phyloP scores from a whole-genome alignment of 2,329 filamentous ascomycete species.

The Gyromitra esculenta region DNA sequence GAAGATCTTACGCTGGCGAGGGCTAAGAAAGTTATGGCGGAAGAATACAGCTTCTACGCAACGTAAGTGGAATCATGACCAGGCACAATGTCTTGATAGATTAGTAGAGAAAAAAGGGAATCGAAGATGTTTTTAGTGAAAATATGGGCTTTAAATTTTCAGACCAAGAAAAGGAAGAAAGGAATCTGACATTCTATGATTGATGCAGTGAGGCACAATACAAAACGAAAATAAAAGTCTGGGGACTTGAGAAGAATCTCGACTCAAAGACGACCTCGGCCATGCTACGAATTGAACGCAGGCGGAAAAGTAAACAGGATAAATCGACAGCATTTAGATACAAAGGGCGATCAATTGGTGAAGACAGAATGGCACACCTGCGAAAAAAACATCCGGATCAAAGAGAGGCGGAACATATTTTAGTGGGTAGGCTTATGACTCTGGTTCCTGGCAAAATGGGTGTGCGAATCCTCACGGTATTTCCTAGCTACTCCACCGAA shows the following conservation, averaged over 20 bases:
- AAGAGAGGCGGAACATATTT: background rate
- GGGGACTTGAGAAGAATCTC: constrained; percentile 41
- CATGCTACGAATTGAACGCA: constrained; percentile 17
- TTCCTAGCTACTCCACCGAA: constrained; percentile 10
- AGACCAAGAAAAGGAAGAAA: no score
- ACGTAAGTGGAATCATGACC: constrained; percentile 7
- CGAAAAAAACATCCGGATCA: constrained; percentile 15
- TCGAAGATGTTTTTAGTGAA: no score
- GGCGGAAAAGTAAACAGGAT: constrained; percentile 3
- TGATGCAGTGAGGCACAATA: constrained; percentile 33
- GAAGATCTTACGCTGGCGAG: constrained; percentile 8
- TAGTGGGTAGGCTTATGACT: background rate
- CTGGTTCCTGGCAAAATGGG: background rate
- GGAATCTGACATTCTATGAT: background rate
- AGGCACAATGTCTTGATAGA: no score
- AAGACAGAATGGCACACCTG: constrained; percentile 19
- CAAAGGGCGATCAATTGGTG: constrained; percentile 16
- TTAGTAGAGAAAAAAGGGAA: no score
- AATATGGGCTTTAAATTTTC: no score
- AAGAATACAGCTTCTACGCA: constrained; percentile 32
- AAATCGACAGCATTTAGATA: constrained; percentile 40
- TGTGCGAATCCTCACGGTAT: background rate
- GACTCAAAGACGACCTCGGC: constrained; percentile 5
- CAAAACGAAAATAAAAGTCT: constrained; percentile 34
- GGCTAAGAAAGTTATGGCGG: constrained; percentile 40